These are phyloP conservation scores for Thermochaetoides dissita DNA, from an alignment of 2,329 filamentous ascomycete species.

Conservation along the genomic window DNA sequence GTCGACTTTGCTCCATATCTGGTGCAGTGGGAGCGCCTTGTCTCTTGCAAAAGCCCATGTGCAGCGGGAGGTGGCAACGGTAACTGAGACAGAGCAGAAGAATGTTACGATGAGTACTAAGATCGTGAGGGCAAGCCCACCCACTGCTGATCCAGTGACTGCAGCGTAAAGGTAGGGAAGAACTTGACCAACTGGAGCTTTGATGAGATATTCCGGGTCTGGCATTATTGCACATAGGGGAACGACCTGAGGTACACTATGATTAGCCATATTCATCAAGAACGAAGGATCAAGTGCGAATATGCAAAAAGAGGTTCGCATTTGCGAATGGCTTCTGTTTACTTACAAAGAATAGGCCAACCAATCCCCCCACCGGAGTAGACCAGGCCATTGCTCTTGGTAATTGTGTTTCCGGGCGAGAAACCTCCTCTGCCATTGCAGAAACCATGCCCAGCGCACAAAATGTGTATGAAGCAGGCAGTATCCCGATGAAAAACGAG, in stretches of 20 bases:
- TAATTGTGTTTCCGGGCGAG: constrained; percentile 35
- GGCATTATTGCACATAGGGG: constrained; percentile 35
- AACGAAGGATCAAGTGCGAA: too few species aligned
- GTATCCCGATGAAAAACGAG: constrained; percentile 48
- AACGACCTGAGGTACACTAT: constrained; percentile 23
- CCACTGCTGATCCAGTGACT: constrained; percentile 36
- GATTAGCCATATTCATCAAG: too few species aligned
- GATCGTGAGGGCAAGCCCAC: constrained; percentile 35
- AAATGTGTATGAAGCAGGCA: constrained; percentile 45
- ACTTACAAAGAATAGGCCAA: constrained; percentile 37
- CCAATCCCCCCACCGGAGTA: constrained; percentile 38
- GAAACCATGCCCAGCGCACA: constrained; percentile 48
- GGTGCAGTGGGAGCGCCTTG: constrained; percentile 38
- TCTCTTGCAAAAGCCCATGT: constrained; percentile 52
- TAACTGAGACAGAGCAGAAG: constrained; percentile 50
- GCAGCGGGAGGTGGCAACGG: constrained; percentile 52
- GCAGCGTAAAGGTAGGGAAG: constrained; percentile 38
- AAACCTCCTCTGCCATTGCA: constrained; percentile 47
- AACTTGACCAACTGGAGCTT: constrained; percentile 37
- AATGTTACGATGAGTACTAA: constrained; percentile 42
- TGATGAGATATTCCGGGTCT: constrained; percentile 27
- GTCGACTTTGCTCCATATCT: constrained; percentile 38
- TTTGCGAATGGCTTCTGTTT: background rate
- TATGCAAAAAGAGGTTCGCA: background rate
- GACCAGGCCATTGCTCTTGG: constrained; percentile 37